Percentiles rank a stretch among this genome's conserved stretches.
Conservation (phyloP, 768 basidiomycete genomes). For the Boletus sp. region DNA sequence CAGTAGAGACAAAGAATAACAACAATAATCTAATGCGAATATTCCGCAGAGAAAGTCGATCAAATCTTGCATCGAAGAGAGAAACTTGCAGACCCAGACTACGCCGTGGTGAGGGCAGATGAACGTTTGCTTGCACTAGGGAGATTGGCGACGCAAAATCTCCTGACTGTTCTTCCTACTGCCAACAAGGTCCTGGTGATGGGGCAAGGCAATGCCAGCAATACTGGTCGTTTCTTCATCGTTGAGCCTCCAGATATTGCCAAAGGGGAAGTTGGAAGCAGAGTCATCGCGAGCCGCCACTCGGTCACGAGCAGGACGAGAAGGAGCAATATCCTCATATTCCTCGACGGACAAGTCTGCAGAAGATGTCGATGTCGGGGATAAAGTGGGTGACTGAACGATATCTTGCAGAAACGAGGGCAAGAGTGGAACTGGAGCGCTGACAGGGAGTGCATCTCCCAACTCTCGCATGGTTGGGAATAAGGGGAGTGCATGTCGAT, state of each 20-base stretch:
- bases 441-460: conserved; percentile 17
- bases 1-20: conserved; percentile 28
- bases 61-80: conserved; percentile 3
- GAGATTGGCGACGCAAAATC: conserved; percentile 28
- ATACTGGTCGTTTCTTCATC: conserved; percentile 64
- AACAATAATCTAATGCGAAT: conserved; percentile 28
- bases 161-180: conserved; percentile 42
- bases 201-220: conserved; percentile 47
- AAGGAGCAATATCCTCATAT: conserved; percentile 36
- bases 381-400: conserved; percentile 62
- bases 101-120: background rate
- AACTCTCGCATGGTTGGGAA: conserved; percentile 31
- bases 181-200: conserved; percentile 37
- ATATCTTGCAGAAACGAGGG: conserved; percentile 78
- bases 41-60: conserved; percentile 20
- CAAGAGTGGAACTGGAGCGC: conserved; percentile 52
- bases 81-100: background rate
- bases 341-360: conserved; percentile 67
- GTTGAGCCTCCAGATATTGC: conserved; percentile 70
- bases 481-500: conserved; percentile 40
- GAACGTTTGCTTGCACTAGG: conserved; percentile 15
- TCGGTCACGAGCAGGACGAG: conserved; percentile 27
- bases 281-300: conserved; percentile 27
- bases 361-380: conserved; percentile 62
- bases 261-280: conserved; percentile 30